Evolutionary conservation across 2,329 filamentous ascomycete species (phyloP).

Genomic region (Ophiobolus disseminans): DNA sequence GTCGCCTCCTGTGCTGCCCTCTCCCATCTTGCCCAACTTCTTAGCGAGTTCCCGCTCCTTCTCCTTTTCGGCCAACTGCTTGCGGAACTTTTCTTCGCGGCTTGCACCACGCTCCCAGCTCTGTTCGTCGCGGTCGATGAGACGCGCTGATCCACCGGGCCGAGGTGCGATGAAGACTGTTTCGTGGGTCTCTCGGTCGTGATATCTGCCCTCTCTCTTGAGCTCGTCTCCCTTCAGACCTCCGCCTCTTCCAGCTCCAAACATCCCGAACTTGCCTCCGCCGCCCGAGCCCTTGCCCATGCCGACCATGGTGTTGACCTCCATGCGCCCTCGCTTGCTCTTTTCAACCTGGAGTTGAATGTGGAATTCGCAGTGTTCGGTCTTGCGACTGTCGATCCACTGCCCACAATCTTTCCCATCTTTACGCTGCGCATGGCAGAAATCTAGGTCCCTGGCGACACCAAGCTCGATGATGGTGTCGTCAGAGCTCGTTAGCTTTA

Average conservation of each 20-base stretch:
- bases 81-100: constrained; percentile 70
- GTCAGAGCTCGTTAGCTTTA: constrained; percentile 83
- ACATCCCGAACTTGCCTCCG: constrained; percentile 42
- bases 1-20: constrained; percentile 68
- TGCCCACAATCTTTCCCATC: constrained; percentile 80
- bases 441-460: constrained; percentile 81
- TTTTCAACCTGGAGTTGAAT: constrained; percentile 81
- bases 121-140: constrained; percentile 68
- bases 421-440: constrained; percentile 83
- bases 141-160: constrained; percentile 61
- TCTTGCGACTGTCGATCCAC: constrained; percentile 89
- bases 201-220: constrained; percentile 50
- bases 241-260: constrained; percentile 34
- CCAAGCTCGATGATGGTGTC: constrained; percentile 93
- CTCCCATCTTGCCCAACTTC: constrained; percentile 69
- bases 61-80: constrained; percentile 70
- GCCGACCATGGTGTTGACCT: constrained; percentile 75
- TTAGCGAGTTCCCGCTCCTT: constrained; percentile 76
- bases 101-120: constrained; percentile 58
- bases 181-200: constrained; percentile 66
- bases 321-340: constrained; percentile 71
- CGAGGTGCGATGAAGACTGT: constrained; percentile 53
- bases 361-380: constrained; percentile 92
- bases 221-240: constrained; percentile 36
- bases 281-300: constrained; percentile 45